Percentiles rank a stretch among this genome's conserved stretches.
phyloP scores from a whole-genome alignment of 2,329 filamentous ascomycete genomes.

The Emmonsia crescens region DNA sequence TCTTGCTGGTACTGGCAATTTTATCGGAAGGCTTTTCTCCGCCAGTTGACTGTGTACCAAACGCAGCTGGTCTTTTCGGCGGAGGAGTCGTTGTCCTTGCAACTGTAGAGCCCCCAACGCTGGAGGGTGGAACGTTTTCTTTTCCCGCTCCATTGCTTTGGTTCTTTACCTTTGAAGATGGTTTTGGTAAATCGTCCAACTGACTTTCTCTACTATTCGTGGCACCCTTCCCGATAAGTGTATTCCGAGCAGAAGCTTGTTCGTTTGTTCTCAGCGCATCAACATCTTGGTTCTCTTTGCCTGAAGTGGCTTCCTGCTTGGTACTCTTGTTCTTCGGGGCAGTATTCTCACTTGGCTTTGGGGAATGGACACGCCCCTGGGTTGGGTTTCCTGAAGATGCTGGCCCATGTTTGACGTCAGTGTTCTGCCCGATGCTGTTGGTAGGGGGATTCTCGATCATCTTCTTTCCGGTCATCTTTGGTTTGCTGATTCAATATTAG shows the following conservation, averaged over 20 bases:
- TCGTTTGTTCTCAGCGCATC: not conserved
- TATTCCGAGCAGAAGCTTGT: not conserved
- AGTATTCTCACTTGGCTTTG: not conserved
- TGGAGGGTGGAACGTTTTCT: not conserved
- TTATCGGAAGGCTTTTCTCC: not conserved
- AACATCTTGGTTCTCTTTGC: not conserved
- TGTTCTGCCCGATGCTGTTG: not conserved
- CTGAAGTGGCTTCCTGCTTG: not conserved
- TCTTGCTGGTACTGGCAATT: not conserved
- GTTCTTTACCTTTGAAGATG: not conserved
- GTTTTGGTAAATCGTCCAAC: not conserved
- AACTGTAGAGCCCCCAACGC: not conserved
- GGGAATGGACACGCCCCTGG: not conserved
- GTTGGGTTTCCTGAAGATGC: not conserved
- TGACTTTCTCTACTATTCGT: not conserved
- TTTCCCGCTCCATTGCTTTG: not conserved
- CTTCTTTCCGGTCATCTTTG: not conserved
- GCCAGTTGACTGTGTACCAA: not conserved
- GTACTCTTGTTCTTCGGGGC: not conserved
- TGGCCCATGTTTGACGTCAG: not conserved
- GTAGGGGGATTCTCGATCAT: not conserved
- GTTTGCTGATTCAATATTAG: not conserved
- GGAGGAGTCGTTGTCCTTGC: not conserved
- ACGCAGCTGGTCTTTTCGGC: not conserved
- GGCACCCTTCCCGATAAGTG: not conserved